Conservation (phyloP, 2,329 filamentous ascomycete genomes). For the Trichoderma citrinoviride region DNA sequence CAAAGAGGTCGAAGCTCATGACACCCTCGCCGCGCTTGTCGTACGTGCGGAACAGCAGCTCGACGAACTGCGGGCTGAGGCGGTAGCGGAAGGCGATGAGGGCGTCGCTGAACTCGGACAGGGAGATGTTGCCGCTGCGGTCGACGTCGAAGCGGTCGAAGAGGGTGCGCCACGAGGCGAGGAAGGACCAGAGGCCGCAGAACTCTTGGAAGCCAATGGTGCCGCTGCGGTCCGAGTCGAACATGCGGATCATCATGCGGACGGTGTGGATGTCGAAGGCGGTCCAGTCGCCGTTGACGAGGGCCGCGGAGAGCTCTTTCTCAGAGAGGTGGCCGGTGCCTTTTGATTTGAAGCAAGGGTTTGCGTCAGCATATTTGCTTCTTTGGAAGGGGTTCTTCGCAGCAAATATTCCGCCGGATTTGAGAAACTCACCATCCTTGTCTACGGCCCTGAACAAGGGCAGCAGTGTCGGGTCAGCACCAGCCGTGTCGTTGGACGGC, state of each 20-base stretch:
- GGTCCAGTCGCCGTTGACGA: conserved; percentile 96
- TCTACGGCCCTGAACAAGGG: conserved; percentile 90
- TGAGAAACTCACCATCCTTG: conserved; percentile 61
- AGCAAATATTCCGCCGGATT: no score
- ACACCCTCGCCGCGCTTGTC: conserved; percentile 70
- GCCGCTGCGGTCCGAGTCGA: conserved; percentile 85
- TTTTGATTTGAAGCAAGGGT: conserved; percentile 28
- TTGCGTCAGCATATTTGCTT: not conserved
- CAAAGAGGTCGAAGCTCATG: conserved; percentile 94
- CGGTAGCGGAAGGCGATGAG: conserved; percentile 92
- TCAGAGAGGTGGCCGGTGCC: conserved; percentile 81
- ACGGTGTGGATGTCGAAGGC: conserved; percentile 92
- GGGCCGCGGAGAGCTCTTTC: conserved; percentile 78
- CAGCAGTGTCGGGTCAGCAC: conserved; percentile 70
- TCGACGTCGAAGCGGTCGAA: conserved; percentile 96
- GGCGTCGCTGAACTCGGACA: conserved; percentile 84
- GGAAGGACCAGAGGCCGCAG: conserved; percentile 92
- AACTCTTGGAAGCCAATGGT: conserved; percentile 95
- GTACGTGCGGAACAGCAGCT: conserved; percentile 82
- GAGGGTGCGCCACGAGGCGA: conserved; percentile 87
- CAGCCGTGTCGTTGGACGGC: conserved; percentile 50
- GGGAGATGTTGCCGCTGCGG: conserved; percentile 78
- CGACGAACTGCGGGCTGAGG: conserved; percentile 78
- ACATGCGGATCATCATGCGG: conserved; percentile 99
- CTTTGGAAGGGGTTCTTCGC: no score